Conservation (phyloP, 352 stramenopile species). For the Peronospora farinosa region DNA sequence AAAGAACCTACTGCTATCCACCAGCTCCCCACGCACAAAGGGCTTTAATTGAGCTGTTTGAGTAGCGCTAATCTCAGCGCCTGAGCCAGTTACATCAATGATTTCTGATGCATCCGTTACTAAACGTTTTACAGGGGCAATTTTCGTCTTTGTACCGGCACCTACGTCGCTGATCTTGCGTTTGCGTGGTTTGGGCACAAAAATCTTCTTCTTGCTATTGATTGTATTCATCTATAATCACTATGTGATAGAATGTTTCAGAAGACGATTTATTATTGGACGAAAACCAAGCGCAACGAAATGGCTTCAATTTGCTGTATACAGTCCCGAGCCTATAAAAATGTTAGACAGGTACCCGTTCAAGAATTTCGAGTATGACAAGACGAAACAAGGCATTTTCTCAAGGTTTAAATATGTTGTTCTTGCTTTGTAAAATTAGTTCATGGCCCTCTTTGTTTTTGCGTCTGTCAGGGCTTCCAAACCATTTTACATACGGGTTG, state of each 20-base stretch:
- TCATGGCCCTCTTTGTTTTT: constrained; percentile 1
- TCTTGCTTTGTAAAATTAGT: constrained; percentile 13
- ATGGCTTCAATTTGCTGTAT: too few relatives aligned
- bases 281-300: too few relatives aligned
- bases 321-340: constrained; percentile 13
- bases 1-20: constrained; percentile 70
- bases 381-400: constrained; percentile 21
- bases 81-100: constrained; percentile 4
- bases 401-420: constrained; percentile 34
- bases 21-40: constrained; percentile 68
- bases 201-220: constrained; percentile 65
- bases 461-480: constrained; percentile 3
- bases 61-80: constrained; percentile 8
- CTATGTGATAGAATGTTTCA: too few relatives aligned
- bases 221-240: constrained; percentile 8
- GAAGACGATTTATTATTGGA: too few relatives aligned
- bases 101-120: constrained; percentile 7
- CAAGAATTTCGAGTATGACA: constrained; percentile 1
- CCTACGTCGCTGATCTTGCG: constrained; percentile 64
- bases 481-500: constrained; percentile 23
- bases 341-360: too few relatives aligned
- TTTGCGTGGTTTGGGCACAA: constrained; percentile 58
- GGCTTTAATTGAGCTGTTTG: constrained; percentile 49
- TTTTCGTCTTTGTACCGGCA: constrained; percentile 26
- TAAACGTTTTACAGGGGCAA: constrained; percentile 32